Evolutionary conservation across 176 grass and related monocot genomes (phyloP), one percentile per base, ranked within the genome.

Genomic region (Ampelocalamus luodianensis): DNA sequence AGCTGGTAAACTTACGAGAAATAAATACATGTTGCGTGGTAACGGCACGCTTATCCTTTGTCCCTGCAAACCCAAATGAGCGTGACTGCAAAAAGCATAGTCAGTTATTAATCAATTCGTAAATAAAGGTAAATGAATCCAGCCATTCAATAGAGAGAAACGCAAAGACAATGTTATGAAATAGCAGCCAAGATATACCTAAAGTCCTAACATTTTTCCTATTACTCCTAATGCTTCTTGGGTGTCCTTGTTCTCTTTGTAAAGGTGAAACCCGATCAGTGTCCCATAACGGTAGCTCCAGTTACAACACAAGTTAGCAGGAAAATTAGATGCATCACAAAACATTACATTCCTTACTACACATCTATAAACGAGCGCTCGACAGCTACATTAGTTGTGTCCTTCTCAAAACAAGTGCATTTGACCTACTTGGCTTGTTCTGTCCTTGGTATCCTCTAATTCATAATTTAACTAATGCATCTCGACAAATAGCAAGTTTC

Each of bases 21-120:
- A 85, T 68, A 81, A 68, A 42, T 85, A 91, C 96, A 93, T 94
- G 91, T 45, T 98, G 96, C 46, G 90, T 94, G 53, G 96, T 90
- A 82, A 95, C 77, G 13, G 93, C 86, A 60, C 93, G 89, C 56
- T 98, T 98, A 91, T 98, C 96, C 81, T 98, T 98, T 83, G 96
- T 98, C 49, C 96, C 96, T 72, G 93, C 91, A 94, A 98, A 98
- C 8, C 93, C 93, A 90, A 98, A 95, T 83, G 91, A 84, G 0
- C 89, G 89, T 88, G 89, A 80, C 96, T 98, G 86, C 55, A 51
- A 90, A 89, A 83, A 53, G 24, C 40, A 82, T 62, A 73, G 71
- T 76, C 42, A 82, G 54, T 78, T 46, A 86, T 79, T 62, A 86
- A 72, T 53, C 58, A 83, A 69, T 74, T 51, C 68, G 65, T 68